Percentiles rank a stretch among this genome's conserved stretches.
Evolutionary conservation across 805 yeast species (phyloP).

Genomic region (Saturnispora dispora): DNA sequence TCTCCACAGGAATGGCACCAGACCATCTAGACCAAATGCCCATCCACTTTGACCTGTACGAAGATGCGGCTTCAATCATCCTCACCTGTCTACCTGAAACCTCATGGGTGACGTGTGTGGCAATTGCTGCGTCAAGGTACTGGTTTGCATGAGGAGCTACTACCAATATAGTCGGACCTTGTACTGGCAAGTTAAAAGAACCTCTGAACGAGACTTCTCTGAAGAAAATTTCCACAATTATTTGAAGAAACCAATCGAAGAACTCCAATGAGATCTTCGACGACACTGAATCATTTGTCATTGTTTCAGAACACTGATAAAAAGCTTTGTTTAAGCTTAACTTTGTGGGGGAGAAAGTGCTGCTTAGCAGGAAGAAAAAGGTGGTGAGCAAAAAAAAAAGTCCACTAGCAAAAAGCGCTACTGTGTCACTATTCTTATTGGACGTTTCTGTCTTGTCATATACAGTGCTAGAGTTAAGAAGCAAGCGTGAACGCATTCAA

Average conservation of each 20-base stretch:
- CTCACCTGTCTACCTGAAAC: slow-evolving; percentile 62
- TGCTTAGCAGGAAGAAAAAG: not conserved
- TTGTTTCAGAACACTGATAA: not conserved
- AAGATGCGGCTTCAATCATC: slow-evolving; percentile 78
- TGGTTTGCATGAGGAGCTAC: slow-evolving; percentile 98
- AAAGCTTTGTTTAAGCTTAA: not conserved
- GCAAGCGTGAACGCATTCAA: not conserved
- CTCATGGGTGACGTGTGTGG: slow-evolving; percentile 63
- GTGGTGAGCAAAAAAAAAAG: not conserved
- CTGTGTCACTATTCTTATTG: not conserved
- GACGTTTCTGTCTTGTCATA: not conserved
- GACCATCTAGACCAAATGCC: slow-evolving; percentile 71
- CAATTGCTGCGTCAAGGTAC: slow-evolving; percentile 57
- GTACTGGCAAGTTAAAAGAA: slow-evolving; percentile 55
- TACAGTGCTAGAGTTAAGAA: not conserved
- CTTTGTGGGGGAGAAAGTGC: not conserved
- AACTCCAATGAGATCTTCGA: slow-evolving; percentile 18
- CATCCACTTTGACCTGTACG: slow-evolving; percentile 56
- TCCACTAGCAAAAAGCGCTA: not conserved
- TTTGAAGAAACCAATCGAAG: slow-evolving; percentile 23
- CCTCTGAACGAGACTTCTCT: slow-evolving; percentile 87
- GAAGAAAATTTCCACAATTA: slow-evolving; percentile 51
- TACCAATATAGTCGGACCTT: slow-evolving; percentile 84
- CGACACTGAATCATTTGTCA: not conserved
- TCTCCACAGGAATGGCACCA: slow-evolving; percentile 79